Percentiles rank a stretch among this genome's conserved stretches.
Evolutionary conservation across 441 rosid genomes (phyloP).

Genomic region (Flueggea neowawraea): DNA sequence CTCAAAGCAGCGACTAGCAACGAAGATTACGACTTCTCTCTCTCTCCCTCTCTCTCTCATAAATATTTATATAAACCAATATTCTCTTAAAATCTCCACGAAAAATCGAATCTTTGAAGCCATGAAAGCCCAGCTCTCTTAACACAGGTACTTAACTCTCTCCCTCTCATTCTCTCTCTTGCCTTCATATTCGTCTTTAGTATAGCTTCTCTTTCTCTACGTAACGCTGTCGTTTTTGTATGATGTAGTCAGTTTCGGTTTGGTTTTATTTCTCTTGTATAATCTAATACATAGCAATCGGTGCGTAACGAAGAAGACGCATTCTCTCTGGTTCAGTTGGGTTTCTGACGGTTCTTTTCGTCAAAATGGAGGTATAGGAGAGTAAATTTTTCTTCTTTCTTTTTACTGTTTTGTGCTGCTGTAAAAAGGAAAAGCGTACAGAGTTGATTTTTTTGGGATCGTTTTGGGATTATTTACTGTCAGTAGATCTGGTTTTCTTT

Average conservation of each 20-base stretch:
- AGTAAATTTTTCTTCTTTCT: neutral
- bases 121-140: slow-evolving; percentile 33
- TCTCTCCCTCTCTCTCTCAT: neutral
- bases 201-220: too few relatives aligned
- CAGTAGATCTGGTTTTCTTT: too few relatives aligned
- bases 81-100: slow-evolving; percentile 5
- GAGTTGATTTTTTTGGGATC: too few relatives aligned
- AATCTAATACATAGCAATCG: slow-evolving; percentile 10
- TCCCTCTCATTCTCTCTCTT: neutral
- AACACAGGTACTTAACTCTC: slow-evolving; percentile 19
- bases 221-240: too few relatives aligned
- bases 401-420: neutral
- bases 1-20: neutral
- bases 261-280: slow-evolving; percentile 15
- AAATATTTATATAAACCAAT: neutral
- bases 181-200: neutral
- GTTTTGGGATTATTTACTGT: too few relatives aligned
- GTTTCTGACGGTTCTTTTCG: slow-evolving; percentile 19
- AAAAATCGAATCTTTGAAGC: slow-evolving; percentile 13
- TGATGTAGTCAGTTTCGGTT: slow-evolving; percentile 29
- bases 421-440: too few relatives aligned
- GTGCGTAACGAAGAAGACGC: too few relatives aligned
- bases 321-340: slow-evolving; percentile 13
- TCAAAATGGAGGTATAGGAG: slow-evolving; percentile 14
- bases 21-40: neutral